Base-by-base conservation (phyloP, 345 rosid genomes). In the Pistacia atlantica region DNA sequence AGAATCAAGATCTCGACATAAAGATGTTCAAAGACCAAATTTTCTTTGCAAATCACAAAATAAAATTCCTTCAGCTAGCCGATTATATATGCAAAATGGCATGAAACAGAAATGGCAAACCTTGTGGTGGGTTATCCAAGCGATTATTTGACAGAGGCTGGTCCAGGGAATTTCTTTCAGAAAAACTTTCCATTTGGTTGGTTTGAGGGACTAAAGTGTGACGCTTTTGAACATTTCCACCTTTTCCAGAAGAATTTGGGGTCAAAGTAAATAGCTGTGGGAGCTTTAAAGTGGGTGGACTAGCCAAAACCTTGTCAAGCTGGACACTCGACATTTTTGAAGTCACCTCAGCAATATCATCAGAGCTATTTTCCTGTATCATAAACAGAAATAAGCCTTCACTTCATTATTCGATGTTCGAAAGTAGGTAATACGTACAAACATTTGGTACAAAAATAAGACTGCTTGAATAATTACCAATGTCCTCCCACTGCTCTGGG, bases 181-280 rank as follows among this genome's bases (percentile, higher is more conserved):
- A 83, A 28, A 84, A 78, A 79, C 79, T 87, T 73, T 91, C 97
- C 80, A 83, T 80, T 84, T 87, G 92, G 78, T 73, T 89, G 80
- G 79, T 77, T 84, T 88, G 97, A 65, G 90, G 65, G 75, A 80
- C 87, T 82, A 82, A 31, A 54, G 86, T 71, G 14, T 88, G 91
- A 76, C 92, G 90, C 83, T 89, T 96, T 83, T 92, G 99, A 74
- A 84, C 58, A 82, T 84, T 92, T 80, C 90, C 93, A 57, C 87
- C 86, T 83, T 91, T 96, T 68, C 94, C 94, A 56, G 97, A 93
- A 57, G 99, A 92, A 84, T 85, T 96, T 77, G 98, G 97, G 42
- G 97, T 91, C 85, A 88, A 87, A 85, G 89, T 86, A 89, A 96
- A 96, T 75, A 96, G 82, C 74, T 96, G 97, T 31, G 99, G 99